phyloP scores from a whole-genome alignment of 2,329 filamentous ascomycete genomes.

The Sporothrix schenckii region DNA sequence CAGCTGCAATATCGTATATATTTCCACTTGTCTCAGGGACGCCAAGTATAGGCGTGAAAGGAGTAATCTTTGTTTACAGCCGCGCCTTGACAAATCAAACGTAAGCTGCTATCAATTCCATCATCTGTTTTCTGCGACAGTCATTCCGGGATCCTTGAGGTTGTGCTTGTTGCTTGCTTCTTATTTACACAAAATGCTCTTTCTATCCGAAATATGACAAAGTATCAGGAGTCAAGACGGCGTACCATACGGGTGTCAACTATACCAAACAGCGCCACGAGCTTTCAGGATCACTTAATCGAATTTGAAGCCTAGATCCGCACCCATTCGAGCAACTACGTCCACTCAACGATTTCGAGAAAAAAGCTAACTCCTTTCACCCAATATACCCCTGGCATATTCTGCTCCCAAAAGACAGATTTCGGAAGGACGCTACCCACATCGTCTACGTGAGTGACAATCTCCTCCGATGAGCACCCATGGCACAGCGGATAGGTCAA shows the following conservation, averaged over 20 bases:
- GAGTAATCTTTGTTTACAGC: background rate
- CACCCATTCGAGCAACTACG: background rate
- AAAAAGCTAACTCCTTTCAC: background rate
- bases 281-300: background rate
- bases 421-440: background rate
- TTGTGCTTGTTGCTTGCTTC: background rate
- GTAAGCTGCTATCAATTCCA: background rate
- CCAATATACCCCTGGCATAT: background rate
- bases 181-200: background rate
- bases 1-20: slow-evolving; percentile 24
- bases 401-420: background rate
- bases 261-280: background rate
- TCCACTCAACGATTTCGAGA: background rate
- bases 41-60: slow-evolving; percentile 3
- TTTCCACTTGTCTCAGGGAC: slow-evolving; percentile 26
- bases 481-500: background rate
- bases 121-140: slow-evolving; percentile 10
- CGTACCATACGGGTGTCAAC: background rate
- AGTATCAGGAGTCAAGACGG: background rate
- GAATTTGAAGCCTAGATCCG: background rate
- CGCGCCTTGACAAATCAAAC: background rate
- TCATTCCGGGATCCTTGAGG: slow-evolving; percentile 2
- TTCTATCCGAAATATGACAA: background rate
- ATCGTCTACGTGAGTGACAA: background rate
- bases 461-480: background rate